These are phyloP conservation scores for Sanguinoderma infundibulare DNA, from an alignment of 1,284 basidiomycete species.

Conservation along the genomic window DNA sequence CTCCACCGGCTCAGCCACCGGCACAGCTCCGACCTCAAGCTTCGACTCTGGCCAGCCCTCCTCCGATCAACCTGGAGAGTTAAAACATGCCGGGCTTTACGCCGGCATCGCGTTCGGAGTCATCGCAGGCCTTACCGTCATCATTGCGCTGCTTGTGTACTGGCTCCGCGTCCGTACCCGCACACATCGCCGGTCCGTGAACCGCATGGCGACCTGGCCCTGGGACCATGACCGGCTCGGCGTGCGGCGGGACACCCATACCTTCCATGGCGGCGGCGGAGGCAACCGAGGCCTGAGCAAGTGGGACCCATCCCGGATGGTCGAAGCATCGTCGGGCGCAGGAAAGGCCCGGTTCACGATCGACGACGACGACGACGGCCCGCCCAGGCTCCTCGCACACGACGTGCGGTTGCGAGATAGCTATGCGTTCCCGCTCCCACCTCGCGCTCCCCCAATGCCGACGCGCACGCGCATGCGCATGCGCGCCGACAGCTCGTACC, in stretches of 20 bases:
- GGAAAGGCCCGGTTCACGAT: conserved; percentile 1
- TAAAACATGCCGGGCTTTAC: background rate
- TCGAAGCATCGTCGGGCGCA: background rate
- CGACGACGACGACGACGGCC: background rate
- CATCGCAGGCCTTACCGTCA: conserved; percentile 43
- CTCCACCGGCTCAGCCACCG: background rate
- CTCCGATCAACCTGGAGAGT: background rate
- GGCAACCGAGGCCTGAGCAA: background rate
- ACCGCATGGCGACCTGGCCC: conserved; percentile 35
- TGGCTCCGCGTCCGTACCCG: conserved; percentile 42
- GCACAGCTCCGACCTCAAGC: background rate
- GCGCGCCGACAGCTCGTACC: conserved; percentile 21
- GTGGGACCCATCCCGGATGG: background rate
- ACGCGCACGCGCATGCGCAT: too few relatives aligned
- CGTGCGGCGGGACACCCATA: conserved; percentile 15
- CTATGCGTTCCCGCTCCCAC: conserved; percentile 16
- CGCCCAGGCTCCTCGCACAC: background rate
- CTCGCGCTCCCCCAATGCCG: too few relatives aligned
- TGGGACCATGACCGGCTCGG: conserved; percentile 30
- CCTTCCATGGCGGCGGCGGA: conserved; percentile 10
- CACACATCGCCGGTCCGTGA: conserved; percentile 35
- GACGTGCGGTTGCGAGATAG: background rate
- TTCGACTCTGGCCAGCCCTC: conserved; percentile 1
- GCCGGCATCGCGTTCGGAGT: conserved; percentile 42
- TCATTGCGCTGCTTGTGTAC: conserved; percentile 46